Base-by-base conservation (phyloP, 2,329 filamentous ascomycete genomes). In the Fusarium incarnatum region DNA sequence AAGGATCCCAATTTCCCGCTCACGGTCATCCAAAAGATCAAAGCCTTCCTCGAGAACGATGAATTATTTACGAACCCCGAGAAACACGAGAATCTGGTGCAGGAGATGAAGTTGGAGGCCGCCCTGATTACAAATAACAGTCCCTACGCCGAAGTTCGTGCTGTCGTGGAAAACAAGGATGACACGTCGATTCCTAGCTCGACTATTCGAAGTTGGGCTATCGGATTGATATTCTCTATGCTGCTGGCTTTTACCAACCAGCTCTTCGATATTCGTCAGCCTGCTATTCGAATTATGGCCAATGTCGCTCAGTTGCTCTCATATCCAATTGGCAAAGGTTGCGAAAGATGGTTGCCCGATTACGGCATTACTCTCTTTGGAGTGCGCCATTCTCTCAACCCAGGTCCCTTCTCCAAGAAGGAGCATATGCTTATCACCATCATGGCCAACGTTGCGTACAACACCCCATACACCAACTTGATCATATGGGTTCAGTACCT, bases 401-500 rank as follows among this genome's bases (percentile, higher is more conserved):
- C 87, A 0, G 86, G 86, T 0, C 84, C 83, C 3, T 89, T 89
- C 73, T 85, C 84, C 56, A 84, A 84, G 72, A 89, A 89, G 77
- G 87, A 89, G 76, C 87, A 89, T 73, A 87, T 87, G 82, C 80
- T 89, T 42, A 86, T 89, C 67, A 85, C 85, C 62, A 86, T 88
- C 76, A 88, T 88, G 85, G 87, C 89, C 57, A 90, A 91, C 75
- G 85, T 86, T 15, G 83, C 84, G 15, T 85, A 82, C 76, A 83
- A 83, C 63, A 81, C 81, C 6, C 85, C 85, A 0, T 88, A 87
- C 72, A 87, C 86, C 5, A 85, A 84, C 76, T 81, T 85, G 72
- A 86, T 87, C 60, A 84, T 87, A 64, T 87, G 84, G 84, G 83
- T 83, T 8, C 86, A 88, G 53, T 82, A 80, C 56, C 76, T 87